Evolutionary conservation across 352 stramenopile species (phyloP).

Genomic region (Pythium phragmiticola): DNA sequence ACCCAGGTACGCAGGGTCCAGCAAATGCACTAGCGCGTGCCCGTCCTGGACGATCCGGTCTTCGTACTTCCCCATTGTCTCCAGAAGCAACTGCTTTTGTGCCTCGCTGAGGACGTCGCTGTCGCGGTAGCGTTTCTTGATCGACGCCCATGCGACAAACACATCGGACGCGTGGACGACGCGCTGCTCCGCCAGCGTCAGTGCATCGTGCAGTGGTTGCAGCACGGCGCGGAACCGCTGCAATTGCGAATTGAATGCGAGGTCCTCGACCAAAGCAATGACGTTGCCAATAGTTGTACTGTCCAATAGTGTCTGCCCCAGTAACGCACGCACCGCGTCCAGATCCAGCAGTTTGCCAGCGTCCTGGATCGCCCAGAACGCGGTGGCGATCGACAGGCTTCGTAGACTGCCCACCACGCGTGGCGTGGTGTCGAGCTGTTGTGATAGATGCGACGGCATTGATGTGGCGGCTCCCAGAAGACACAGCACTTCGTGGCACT

Average conservation of each 20-base stretch:
- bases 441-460: background rate
- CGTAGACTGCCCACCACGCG: background rate
- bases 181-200: background rate
- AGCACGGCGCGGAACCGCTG: constrained; percentile 1
- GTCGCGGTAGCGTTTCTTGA: constrained; percentile 27
- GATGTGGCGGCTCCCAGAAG: background rate
- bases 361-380: constrained; percentile 1
- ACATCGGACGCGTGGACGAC: constrained; percentile 32
- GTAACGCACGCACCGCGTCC: background rate
- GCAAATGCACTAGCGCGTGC: constrained; percentile 35
- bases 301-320: background rate
- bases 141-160: constrained; percentile 29
- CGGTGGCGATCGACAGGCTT: constrained; percentile 8
- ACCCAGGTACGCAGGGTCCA: constrained; percentile 46
- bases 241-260: background rate
- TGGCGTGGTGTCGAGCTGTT: background rate
- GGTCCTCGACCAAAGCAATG: background rate
- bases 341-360: background rate
- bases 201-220: background rate
- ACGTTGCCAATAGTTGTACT: background rate
- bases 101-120: constrained; percentile 19
- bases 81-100: constrained; percentile 30
- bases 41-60: constrained; percentile 21
- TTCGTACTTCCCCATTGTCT: constrained; percentile 29
- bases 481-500: constrained; percentile 9